A percentile compares a stretch with the other conserved stretches of the same genome.
Conservation (phyloP, 768 basidiomycete genomes). For the Suillus spraguei region DNA sequence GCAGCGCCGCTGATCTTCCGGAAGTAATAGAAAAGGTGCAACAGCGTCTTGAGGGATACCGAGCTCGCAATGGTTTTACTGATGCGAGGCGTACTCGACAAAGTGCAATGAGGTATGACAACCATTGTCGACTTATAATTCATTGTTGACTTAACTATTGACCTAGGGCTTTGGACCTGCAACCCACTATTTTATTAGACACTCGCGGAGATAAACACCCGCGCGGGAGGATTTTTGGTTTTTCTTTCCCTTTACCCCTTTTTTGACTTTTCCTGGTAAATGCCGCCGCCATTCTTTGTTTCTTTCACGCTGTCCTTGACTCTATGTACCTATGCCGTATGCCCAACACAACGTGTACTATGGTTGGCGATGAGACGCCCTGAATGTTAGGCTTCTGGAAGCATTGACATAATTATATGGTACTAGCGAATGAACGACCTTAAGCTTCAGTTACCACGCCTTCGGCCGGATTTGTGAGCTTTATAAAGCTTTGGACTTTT, state of each 20-base stretch:
- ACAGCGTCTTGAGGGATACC: conserved; percentile 28
- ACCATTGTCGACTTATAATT: background rate
- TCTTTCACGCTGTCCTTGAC: conserved; percentile 2
- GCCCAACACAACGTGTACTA: background rate
- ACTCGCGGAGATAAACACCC: conserved; percentile 5
- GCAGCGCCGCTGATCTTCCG: conserved; percentile 34
- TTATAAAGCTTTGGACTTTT: conserved; percentile 18
- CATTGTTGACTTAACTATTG: conserved; percentile 9
- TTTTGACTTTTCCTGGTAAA: conserved; percentile 20
- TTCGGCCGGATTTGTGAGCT: conserved; percentile 24
- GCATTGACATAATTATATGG: background rate
- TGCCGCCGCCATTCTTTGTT: background rate
- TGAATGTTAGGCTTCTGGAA: conserved; percentile 2
- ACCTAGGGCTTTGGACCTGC: conserved; percentile 26
- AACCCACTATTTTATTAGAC: conserved; percentile 31
- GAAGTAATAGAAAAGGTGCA: conserved; percentile 34
- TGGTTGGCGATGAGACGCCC: background rate
- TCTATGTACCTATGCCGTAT: conserved; percentile 15
- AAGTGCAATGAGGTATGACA: conserved; percentile 26
- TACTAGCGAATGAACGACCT: conserved; percentile 1
- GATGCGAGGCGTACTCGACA: conserved; percentile 25
- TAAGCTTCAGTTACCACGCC: conserved; percentile 19
- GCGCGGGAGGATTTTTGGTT: conserved; percentile 15
- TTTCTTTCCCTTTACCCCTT: conserved; percentile 22
- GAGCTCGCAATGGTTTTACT: conserved; percentile 17